Evolutionary conservation across 2,329 filamentous ascomycete genomes (phyloP).

Genomic region (Xylaria sp.): DNA sequence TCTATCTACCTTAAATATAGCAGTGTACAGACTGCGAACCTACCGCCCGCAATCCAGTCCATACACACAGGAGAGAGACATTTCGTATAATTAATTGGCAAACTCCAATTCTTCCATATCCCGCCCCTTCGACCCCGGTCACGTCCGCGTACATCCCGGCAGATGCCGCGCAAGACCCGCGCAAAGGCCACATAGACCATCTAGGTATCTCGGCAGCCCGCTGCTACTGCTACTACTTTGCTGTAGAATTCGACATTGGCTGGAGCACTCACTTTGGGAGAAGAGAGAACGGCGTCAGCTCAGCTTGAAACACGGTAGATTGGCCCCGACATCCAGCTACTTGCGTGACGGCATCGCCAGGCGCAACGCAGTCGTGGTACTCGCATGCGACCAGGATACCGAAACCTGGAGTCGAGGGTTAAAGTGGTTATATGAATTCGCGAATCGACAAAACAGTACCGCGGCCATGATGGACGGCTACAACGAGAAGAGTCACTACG

Average conservation of each 20-base stretch:
- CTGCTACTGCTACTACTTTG: neutral
- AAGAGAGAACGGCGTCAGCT: neutral
- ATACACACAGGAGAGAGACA: neutral
- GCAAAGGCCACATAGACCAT: constrained; percentile 7
- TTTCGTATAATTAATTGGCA: neutral
- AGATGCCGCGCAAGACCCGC: constrained; percentile 22
- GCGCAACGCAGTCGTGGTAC: constrained; percentile 2
- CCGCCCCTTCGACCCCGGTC: neutral
- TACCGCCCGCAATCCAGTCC: neutral
- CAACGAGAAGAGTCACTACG: constrained; percentile 70
- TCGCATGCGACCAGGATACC: constrained; percentile 23
- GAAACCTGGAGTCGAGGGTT: constrained; percentile 9
- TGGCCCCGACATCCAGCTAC: neutral
- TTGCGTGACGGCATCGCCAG: constrained; percentile 11
- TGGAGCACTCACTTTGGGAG: neutral
- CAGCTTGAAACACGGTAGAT: neutral
- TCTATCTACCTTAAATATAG: too few species aligned
- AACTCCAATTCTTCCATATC: constrained; percentile 6
- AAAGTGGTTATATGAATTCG: neutral
- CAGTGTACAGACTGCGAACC: too few species aligned
- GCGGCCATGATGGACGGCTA: constrained; percentile 77
- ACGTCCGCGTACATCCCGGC: constrained; percentile 8
- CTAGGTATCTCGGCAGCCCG: neutral
- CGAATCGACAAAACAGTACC: constrained; percentile 11
- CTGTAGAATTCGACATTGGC: constrained; percentile 3